These are phyloP conservation scores for Dothideomycetes sp. DNA, from an alignment of 2,329 filamentous ascomycete species.

Conservation along the genomic window DNA sequence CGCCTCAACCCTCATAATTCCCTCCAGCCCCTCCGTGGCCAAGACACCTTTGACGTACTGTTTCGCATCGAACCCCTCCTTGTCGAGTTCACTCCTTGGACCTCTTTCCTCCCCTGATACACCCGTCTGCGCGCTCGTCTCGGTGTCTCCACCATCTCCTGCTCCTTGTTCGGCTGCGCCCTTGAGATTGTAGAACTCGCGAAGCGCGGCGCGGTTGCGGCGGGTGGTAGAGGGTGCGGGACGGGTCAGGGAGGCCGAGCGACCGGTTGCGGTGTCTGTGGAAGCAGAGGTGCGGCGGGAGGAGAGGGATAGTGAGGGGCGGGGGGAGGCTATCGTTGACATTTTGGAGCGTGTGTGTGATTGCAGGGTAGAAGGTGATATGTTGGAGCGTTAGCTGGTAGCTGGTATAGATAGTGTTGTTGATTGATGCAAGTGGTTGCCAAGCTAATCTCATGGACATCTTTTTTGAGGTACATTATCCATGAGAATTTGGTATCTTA, in stretches of 20 bases:
- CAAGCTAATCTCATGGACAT: no score
- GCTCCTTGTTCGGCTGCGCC: constrained; percentile 17
- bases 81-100: neutral
- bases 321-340: constrained; percentile 42
- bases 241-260: constrained; percentile 28
- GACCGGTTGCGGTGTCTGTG: constrained; percentile 37
- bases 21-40: constrained; percentile 52
- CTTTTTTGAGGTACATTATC: no score
- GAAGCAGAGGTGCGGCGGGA: constrained; percentile 66
- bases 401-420: neutral
- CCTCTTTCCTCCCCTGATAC: constrained; percentile 47
- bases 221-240: constrained; percentile 23
- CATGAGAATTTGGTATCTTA: no score
- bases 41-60: constrained; percentile 54
- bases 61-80: constrained; percentile 55
- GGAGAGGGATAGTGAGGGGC: constrained; percentile 49
- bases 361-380: neutral
- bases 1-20: constrained; percentile 60
- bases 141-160: neutral
- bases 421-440: neutral
- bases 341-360: neutral
- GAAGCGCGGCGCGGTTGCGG: constrained; percentile 73
- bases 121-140: constrained; percentile 50
- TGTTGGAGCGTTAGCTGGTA: neutral
- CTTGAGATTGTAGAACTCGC: constrained; percentile 89